Conservation (phyloP, 352 stramenopile species). For the Globisporangium barbulae region DNA sequence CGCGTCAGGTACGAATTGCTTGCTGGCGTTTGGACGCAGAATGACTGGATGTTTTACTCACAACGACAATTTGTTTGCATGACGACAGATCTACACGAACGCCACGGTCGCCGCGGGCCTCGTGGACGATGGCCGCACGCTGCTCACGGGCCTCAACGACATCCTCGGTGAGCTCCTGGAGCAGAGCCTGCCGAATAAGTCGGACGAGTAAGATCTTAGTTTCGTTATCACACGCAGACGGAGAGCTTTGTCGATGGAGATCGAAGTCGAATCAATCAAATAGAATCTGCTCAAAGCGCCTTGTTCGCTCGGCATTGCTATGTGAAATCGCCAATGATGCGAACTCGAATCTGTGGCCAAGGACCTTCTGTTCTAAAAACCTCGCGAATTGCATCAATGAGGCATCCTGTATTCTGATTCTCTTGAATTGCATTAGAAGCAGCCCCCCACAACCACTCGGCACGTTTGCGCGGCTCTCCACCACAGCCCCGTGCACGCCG, state of each 20-base stretch:
- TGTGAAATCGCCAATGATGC: not conserved
- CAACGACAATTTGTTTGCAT: conserved; percentile 22
- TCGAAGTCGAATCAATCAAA: not conserved
- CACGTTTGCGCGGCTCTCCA: conserved; percentile 10
- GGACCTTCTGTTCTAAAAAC: not conserved
- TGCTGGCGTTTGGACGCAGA: not conserved
- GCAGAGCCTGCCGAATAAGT: conserved; percentile 56
- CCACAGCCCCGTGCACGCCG: conserved; percentile 1
- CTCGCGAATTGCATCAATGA: not conserved
- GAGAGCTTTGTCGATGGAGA: not conserved
- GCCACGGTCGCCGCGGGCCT: conserved; percentile 97
- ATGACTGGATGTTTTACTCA: not conserved
- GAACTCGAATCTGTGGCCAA: not conserved
- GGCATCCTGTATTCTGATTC: no score
- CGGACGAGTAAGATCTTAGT: conserved; percentile 23
- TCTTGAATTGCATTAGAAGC: not conserved
- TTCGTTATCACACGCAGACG: not conserved
- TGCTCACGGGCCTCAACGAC: conserved; percentile 96
- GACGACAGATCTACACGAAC: conserved; percentile 97
- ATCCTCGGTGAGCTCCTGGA: conserved; percentile 88
- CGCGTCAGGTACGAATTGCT: conserved; percentile 49
- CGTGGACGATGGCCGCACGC: conserved; percentile 96
- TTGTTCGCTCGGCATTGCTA: not conserved
- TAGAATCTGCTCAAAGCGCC: not conserved
- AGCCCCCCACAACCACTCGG: not conserved